Base-by-base conservation (phyloP, 495 filamentous ascomycete genomes). In the Penicillium malachiteum region DNA sequence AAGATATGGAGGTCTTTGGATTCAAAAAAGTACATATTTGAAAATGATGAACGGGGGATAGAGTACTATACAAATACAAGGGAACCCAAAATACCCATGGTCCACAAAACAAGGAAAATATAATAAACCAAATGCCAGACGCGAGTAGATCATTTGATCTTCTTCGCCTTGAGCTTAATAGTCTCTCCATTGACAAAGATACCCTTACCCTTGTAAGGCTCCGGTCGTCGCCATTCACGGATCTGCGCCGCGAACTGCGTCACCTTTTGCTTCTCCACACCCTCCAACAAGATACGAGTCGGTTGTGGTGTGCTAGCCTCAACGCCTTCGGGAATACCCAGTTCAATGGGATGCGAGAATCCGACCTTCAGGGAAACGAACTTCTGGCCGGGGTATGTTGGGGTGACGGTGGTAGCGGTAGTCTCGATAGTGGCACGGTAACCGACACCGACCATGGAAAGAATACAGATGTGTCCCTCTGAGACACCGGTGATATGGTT, bases 181-280 rank as follows among this genome's bases (percentile, higher is more conserved):
- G 91, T 97, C 80, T 98, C 93, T 46, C 90, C 89, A 69, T 96
- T 93, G 54, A 97, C 83, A 63, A 97, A 98, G 58, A 98, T 97
- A 66, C 94, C 94, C 84, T 98, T 97, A 50, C 94, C 94, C 85
- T 98, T 98, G 75, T 97, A 98, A 48, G 95, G 94, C 73, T 98
- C 94, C 38, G 94, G 94, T 56, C 77, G 80, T 71, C 95, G 85
- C 94, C 94, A 98, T 65, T 75, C 82, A 54, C 90, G 77, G 55
- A 98, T 93, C 66, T 84, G 79, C 3, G 95, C 93, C 18, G 94
- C 95, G 69, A 97, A 96, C 58, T 88, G 81, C 76, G 89, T 93
- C 57, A 98, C 85, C 41, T 86, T 78, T 60, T 92, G 83, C 76
- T 89, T 92, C 69, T 97, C 84, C 13, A 84, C 76, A 21, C 94